Conservation (phyloP, 345 rosid species). For the Boechera retrofracta region DNA sequence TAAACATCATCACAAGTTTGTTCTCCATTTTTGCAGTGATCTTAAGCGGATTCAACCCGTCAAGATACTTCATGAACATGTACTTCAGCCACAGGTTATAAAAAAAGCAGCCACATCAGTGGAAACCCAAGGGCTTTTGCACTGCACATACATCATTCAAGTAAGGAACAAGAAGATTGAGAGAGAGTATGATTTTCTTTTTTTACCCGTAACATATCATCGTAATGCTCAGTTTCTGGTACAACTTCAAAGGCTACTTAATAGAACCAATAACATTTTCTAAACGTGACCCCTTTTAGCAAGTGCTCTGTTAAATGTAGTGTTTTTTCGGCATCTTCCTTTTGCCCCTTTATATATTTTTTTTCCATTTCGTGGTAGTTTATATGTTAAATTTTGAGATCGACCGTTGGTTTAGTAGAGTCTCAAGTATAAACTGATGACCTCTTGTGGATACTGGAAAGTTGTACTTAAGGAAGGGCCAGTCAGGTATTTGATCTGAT, state of each 20-base stretch:
- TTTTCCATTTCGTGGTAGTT: conserved; percentile 2
- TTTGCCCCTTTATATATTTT: background rate
- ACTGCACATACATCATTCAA: conserved; percentile 44
- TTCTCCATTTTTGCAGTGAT: conserved; percentile 65
- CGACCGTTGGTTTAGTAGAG: background rate
- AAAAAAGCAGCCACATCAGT: conserved; percentile 48
- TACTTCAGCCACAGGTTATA: conserved; percentile 82
- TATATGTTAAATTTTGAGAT: conserved; percentile 3
- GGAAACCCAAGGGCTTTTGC: conserved; percentile 30
- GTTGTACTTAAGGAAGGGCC: background rate
- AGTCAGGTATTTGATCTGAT: background rate
- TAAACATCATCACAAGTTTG: conserved; percentile 13
- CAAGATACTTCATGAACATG: conserved; percentile 91
- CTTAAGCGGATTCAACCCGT: conserved; percentile 95
- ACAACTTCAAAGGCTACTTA: conserved; percentile 29
- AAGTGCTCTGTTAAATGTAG: conserved; percentile 32
- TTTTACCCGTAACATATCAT: conserved; percentile 14
- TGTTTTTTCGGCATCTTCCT: conserved; percentile 5
- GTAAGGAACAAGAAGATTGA: conserved; percentile 28
- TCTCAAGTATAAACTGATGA: background rate
- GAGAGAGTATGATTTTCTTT: conserved; percentile 24
- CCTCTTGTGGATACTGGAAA: background rate
- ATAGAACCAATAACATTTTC: conserved; percentile 36
- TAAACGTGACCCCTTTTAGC: conserved; percentile 29
- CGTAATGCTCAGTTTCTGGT: conserved; percentile 33